Base-by-base conservation (phyloP, 1,284 basidiomycete genomes). In the Trametes versicolor region DNA sequence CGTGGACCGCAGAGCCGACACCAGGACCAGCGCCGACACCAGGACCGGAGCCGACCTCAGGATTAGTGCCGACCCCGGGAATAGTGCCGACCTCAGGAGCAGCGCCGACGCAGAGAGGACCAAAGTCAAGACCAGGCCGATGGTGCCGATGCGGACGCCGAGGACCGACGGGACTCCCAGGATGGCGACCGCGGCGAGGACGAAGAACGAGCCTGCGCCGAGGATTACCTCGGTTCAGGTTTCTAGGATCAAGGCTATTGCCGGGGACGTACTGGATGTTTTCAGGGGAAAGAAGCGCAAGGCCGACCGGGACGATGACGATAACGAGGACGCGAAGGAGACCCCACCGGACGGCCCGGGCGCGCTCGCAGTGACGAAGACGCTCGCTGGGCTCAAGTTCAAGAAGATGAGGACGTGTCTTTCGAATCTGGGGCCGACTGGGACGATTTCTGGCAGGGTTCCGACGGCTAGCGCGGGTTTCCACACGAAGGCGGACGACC, bases 361-460 rank as follows among this genome's bases (percentile, higher is more conserved):
- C 19, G 58, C 58, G 3, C 50, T 60, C 29, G 41, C 58, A 7
- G 36, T n/a, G 58, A 36, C 58, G 8, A 49, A 21, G 57, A 39
- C 57, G 36, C 36, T 60, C 13, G 39, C 50, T 27, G 58, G 58
- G n/a, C 58, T 60, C n/a, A 60, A 53, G 58, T 60, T 60, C 41
- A 60, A 53, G 58, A 60, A 60, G 58, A n/a, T 60, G n/a, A 60
- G 53, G 58, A 60, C 58, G 29, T 53, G 50, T 15, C 58, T 53
- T 34, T 23, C 58, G 29, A 53, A 47, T 17, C n/a, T 52, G 29
- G 21, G 39, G 39, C 10, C 47, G 47, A 25, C 8, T 4, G 6
- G 23, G 49, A 52, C 49, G 27, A 21, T 39, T 25, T 13, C 21
- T 8, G 21, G 17, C 32, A 27, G 10, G 43, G 17, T 10, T 8